These are phyloP conservation scores for Raphanus raphanistrum DNA, from an alignment of 345 rosid genomes.

Conservation along the genomic window DNA sequence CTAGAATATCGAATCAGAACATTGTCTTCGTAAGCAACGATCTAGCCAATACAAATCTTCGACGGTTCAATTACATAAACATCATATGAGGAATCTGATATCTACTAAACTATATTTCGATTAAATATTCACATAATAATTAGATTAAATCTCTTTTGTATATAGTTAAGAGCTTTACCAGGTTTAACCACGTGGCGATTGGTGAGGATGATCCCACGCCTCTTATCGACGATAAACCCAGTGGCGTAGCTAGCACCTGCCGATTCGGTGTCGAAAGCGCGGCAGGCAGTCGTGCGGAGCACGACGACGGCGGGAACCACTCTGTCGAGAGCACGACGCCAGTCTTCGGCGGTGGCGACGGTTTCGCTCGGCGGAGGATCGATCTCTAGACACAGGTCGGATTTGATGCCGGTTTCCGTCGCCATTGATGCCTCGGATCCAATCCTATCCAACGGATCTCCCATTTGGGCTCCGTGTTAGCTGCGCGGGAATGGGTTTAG, in stretches of 20 bases:
- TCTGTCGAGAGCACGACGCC: slow-evolving; percentile 69
- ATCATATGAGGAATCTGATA: not conserved
- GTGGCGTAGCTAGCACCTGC: slow-evolving; percentile 84
- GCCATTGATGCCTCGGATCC: slow-evolving; percentile 52
- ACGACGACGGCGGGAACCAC: slow-evolving; percentile 94
- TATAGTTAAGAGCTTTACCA: slow-evolving; percentile 38
- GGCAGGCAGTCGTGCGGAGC: slow-evolving; percentile 77
- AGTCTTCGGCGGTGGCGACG: slow-evolving; percentile 77
- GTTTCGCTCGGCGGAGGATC: slow-evolving; percentile 53
- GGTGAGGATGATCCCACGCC: slow-evolving; percentile 89
- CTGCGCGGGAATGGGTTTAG: slow-evolving; percentile 33
- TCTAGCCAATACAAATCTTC: slow-evolving; percentile 21
- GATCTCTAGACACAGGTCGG: slow-evolving; percentile 67
- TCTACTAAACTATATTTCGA: not conserved
- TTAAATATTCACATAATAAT: not conserved
- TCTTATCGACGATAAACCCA: slow-evolving; percentile 88
- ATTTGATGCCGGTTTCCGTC: slow-evolving; percentile 52
- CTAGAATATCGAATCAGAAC: slow-evolving; percentile 3
- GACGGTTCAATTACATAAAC: not conserved
- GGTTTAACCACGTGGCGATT: slow-evolving; percentile 96
- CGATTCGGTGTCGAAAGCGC: slow-evolving; percentile 85
- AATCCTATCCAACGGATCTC: slow-evolving; percentile 52
- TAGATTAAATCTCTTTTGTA: not conserved
- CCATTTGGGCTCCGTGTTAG: slow-evolving; percentile 41
- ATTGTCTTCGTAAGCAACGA: not conserved